phyloP scores from a whole-genome alignment of 169 alveolate genomes.

The Plasmodium gonderi region DNA sequence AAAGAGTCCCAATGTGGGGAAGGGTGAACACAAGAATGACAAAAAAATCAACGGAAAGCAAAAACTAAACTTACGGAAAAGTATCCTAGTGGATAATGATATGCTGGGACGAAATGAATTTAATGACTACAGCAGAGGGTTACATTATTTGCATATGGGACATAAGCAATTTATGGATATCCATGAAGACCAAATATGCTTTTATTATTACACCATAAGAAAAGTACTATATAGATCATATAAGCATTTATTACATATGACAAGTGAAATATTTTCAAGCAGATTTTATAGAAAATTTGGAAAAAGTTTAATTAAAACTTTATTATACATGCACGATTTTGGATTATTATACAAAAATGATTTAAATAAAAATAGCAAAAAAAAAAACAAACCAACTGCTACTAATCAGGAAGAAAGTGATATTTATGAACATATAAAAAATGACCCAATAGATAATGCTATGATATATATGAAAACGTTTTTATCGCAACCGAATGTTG shows the following conservation, averaged over 20 bases:
- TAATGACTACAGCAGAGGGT: constrained; percentile 46
- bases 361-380: constrained; percentile 22
- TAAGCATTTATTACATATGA: constrained; percentile 31
- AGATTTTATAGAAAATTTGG: constrained; percentile 65
- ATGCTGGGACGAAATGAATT: constrained; percentile 12
- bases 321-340: constrained; percentile 43
- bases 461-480: constrained; percentile 67
- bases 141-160: constrained; percentile 31
- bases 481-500: constrained; percentile 69
- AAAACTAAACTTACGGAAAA: constrained; percentile 27
- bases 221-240: constrained; percentile 46
- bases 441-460: constrained; percentile 56
- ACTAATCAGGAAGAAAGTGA: constrained; percentile 28
- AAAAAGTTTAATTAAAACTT: constrained; percentile 33
- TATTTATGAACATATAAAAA: constrained; percentile 50
- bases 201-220: constrained; percentile 52
- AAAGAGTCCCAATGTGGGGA: too few relatives aligned
- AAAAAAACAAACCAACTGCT: constrained; percentile 20
- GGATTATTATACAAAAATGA: constrained; percentile 15
- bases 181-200: constrained; percentile 65
- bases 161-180: constrained; percentile 69
- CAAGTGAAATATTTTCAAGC: constrained; percentile 36
- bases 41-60: not conserved
- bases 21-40: too few relatives aligned
- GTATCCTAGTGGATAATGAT: constrained; percentile 36